phyloP scores from a whole-genome alignment of 2,329 filamentous ascomycete genomes.

The Capronia americana region DNA sequence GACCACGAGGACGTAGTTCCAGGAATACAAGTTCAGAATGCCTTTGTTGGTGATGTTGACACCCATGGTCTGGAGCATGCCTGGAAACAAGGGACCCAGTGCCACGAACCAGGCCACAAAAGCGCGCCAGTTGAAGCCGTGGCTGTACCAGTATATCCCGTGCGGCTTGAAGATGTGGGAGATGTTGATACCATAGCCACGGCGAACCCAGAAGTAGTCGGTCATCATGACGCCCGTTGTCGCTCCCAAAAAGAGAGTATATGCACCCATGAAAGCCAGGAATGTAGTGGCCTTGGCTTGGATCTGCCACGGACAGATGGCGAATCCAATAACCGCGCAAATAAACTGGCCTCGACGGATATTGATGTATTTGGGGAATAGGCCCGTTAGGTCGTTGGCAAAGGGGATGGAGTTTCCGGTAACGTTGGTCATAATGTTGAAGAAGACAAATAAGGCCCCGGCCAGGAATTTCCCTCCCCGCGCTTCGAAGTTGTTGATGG shows the following conservation, averaged over 20 bases:
- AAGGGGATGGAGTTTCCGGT: slow-evolving; percentile 48
- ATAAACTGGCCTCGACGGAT: slow-evolving; percentile 53
- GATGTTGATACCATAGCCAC: slow-evolving; percentile 25
- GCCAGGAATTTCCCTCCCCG: slow-evolving; percentile 56
- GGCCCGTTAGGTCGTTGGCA: slow-evolving; percentile 58
- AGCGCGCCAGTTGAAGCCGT: slow-evolving; percentile 66
- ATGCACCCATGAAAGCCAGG: slow-evolving; percentile 46
- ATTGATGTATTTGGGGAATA: slow-evolving; percentile 62
- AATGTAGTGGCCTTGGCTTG: slow-evolving; percentile 50
- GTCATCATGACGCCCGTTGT: slow-evolving; percentile 37
- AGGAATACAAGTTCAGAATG: slow-evolving; percentile 62
- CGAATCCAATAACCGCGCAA: slow-evolving; percentile 51
- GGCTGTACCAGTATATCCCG: slow-evolving; percentile 34
- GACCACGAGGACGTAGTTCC: slow-evolving; percentile 55
- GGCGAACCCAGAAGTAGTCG: slow-evolving; percentile 37
- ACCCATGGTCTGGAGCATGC: slow-evolving; percentile 47
- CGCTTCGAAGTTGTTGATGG: slow-evolving; percentile 47
- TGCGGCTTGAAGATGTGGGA: slow-evolving; percentile 31
- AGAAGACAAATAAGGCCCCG: slow-evolving; percentile 45
- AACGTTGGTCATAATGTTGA: slow-evolving; percentile 29
- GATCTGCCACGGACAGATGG: slow-evolving; percentile 56
- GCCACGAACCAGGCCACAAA: slow-evolving; percentile 63
- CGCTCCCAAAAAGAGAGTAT: slow-evolving; percentile 33
- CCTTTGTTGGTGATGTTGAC: slow-evolving; percentile 50
- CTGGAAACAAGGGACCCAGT: slow-evolving; percentile 64